Conservation (phyloP, 345 rosid species). For the Turnera subulata region DNA sequence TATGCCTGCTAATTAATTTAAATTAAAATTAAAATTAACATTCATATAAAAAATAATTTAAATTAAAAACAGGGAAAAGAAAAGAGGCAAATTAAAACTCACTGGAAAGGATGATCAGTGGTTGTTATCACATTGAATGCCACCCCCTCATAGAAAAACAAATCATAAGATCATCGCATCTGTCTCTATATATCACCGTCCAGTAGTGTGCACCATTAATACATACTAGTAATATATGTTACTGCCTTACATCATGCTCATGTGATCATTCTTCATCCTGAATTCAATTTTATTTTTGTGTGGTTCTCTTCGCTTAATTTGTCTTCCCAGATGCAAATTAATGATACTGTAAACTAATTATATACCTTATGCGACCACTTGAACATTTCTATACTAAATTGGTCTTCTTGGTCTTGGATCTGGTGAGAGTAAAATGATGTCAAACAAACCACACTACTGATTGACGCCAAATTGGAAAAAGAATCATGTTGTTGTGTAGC, state of each 20-base stretch:
- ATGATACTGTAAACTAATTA: no score
- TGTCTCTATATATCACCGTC: neutral
- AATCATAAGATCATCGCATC: neutral
- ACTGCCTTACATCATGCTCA: no score
- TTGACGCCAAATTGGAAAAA: neutral
- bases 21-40: no score
- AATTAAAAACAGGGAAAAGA: no score
- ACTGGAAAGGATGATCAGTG: no score
- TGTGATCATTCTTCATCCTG: neutral
- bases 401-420: slow-evolving; percentile 5
- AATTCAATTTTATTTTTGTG: no score
- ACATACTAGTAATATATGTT: no score
- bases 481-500: neutral
- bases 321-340: neutral
- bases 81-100: no score
- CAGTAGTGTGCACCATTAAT: neutral
- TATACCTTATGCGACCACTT: neutral
- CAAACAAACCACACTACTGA: neutral
- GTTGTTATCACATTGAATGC: neutral
- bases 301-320: neutral
- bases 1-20: no score
- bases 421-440: slow-evolving; percentile 1
- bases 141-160: neutral
- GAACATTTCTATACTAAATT: neutral
- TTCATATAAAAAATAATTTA: no score